Evolutionary conservation across 805 yeast genomes (phyloP).

Genomic region (Starmerella kuoi): DNA sequence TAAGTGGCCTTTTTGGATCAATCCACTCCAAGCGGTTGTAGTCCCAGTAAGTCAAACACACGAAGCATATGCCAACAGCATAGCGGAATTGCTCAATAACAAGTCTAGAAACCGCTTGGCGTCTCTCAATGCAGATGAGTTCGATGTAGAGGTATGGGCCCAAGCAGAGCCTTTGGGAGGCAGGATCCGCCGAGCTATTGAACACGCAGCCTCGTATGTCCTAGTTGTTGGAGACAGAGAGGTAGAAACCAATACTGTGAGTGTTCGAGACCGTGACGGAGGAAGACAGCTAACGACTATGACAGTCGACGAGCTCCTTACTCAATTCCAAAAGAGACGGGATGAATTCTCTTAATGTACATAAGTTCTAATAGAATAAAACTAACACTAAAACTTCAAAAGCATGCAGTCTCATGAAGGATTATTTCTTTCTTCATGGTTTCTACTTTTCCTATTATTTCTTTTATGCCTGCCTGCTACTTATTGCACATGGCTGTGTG

Average conservation of each 20-base stretch:
- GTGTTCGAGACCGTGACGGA: conserved; percentile 47
- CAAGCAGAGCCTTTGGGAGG: conserved; percentile 69
- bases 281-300: conserved; percentile 35
- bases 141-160: conserved; percentile 62
- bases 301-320: conserved; percentile 40
- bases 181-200: conserved; percentile 66
- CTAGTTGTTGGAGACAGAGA: conserved; percentile 85
- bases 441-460: neutral
- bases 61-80: conserved; percentile 39
- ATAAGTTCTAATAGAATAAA: too few species aligned
- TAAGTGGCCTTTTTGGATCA: conserved; percentile 96
- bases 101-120: conserved; percentile 33
- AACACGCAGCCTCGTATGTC: conserved; percentile 63
- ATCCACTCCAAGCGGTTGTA: conserved; percentile 78
- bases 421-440: neutral
- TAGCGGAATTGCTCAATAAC: conserved; percentile 34
- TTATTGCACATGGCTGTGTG: too few species aligned
- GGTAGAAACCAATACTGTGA: conserved; percentile 42
- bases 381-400: neutral
- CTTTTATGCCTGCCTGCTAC: too few species aligned
- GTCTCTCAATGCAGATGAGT: conserved; percentile 46
- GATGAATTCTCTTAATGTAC: neutral
- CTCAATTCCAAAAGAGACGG: conserved; percentile 33
- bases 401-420: neutral
- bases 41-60: conserved; percentile 60